phyloP scores from a whole-genome alignment of 2,329 filamentous ascomycete genomes.

The Byssothecium circinans region DNA sequence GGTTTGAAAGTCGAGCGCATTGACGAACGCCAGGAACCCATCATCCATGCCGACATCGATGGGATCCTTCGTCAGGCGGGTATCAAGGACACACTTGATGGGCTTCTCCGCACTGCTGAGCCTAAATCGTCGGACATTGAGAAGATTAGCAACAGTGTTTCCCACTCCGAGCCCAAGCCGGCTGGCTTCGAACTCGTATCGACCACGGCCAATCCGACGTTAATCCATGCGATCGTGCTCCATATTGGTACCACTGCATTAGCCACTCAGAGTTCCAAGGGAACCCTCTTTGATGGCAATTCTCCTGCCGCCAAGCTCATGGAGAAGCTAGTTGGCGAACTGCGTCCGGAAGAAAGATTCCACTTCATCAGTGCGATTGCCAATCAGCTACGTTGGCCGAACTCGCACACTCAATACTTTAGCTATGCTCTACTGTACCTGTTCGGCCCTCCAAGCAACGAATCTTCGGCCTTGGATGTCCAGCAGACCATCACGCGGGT shows the following conservation, averaged over 20 bases:
- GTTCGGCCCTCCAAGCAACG: slow-evolving; percentile 63
- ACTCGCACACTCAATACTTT: slow-evolving; percentile 90
- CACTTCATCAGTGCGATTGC: slow-evolving; percentile 81
- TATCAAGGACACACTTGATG: slow-evolving; percentile 58
- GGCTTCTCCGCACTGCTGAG: slow-evolving; percentile 54
- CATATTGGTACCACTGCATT: slow-evolving; percentile 78
- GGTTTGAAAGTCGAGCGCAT: slow-evolving; percentile 76
- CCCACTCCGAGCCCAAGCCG: slow-evolving; percentile 59
- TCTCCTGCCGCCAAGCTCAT: slow-evolving; percentile 72
- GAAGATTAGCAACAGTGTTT: slow-evolving; percentile 73
- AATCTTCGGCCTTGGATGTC: slow-evolving; percentile 71
- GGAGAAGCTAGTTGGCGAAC: slow-evolving; percentile 73
- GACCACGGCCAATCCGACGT: slow-evolving; percentile 67
- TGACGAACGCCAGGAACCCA: slow-evolving; percentile 70
- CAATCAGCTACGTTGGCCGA: slow-evolving; percentile 90
- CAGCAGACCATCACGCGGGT: slow-evolving; percentile 90
- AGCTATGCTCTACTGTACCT: slow-evolving; percentile 81
- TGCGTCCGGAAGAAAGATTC: slow-evolving; percentile 78
- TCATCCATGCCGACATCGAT: slow-evolving; percentile 64
- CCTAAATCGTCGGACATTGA: slow-evolving; percentile 73
- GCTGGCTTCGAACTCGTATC: slow-evolving; percentile 68
- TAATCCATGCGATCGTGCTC: slow-evolving; percentile 81
- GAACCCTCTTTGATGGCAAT: slow-evolving; percentile 64
- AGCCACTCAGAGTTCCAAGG: slow-evolving; percentile 59
- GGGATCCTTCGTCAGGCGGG: slow-evolving; percentile 53